These are phyloP conservation scores for Periconia digitata DNA, from an alignment of 2,329 filamentous ascomycete species.

Conservation along the genomic window DNA sequence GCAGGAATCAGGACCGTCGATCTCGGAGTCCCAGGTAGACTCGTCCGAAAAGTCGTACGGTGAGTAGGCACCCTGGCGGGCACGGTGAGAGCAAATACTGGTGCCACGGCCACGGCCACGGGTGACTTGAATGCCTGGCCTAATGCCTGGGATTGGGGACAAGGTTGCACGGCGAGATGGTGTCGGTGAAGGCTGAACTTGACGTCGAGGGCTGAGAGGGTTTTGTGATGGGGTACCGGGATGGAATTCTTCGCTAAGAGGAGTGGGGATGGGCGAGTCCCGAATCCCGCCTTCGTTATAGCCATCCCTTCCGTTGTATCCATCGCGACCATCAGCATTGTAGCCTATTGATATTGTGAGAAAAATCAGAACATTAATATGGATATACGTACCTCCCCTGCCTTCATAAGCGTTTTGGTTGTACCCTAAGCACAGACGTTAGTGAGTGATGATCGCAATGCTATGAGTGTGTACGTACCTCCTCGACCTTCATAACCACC, in stretches of 20 bases:
- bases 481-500: conserved; percentile 29
- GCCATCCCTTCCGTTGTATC: conserved; percentile 31
- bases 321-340: conserved; percentile 32
- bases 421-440: no score
- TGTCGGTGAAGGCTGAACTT: conserved; percentile 23
- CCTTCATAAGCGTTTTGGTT: conserved; percentile 32
- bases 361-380: background rate
- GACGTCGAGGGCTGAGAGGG: conserved; percentile 29
- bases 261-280: conserved; percentile 37
- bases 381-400: conserved; percentile 20
- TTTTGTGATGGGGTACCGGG: conserved; percentile 35
- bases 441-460: no score
- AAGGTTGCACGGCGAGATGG: conserved; percentile 40
- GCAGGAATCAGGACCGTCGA: conserved; percentile 39
- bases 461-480: no score
- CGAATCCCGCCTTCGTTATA: conserved; percentile 26
- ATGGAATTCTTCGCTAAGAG: conserved; percentile 33
- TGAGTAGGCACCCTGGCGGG: conserved; percentile 31
- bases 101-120: conserved; percentile 28
- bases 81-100: conserved; percentile 32
- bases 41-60: conserved; percentile 39
- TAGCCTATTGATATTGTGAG: conserved; percentile 35
- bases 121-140: conserved; percentile 39
- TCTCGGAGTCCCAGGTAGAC: conserved; percentile 43
- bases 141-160: conserved; percentile 38